Evolutionary conservation across 2,329 filamentous ascomycete genomes (phyloP), one percentile per base, ranked within the genome.

Genomic region (Colletotrichum melonis): DNA sequence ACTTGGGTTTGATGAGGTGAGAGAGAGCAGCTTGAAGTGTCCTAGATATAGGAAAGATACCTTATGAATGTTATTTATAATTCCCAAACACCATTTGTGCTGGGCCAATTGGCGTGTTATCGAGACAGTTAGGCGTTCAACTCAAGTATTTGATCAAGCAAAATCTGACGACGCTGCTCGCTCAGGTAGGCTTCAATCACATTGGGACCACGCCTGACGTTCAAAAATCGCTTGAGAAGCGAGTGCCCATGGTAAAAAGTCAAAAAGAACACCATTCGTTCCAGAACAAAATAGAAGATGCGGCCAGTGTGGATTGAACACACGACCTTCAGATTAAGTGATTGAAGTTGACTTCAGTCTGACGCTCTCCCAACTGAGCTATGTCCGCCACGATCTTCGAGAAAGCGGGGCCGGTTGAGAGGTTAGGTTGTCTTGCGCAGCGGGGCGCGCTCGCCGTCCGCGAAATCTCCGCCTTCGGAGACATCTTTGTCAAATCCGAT

Each of bases 311-410:
- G 67, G 67, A 69, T 69, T 69, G 66, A 69, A 69, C 63, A 65
- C 63, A 65, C 63, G 67, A 69, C 69, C 70, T 73, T 73, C 70
- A 73, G 70, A 73, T 73, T 52, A 30, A 65, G 66, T 60, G 70
- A 69, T n/a, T 69, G 70, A 69, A 73, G 70, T 73, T 73, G 2
- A 73, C 70, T 73, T 73, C 70, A 73, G 66, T 73, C 70, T 73
- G 66, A 73, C 70, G 70, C 70, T 73, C 69, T 73, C 70, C 70
- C 70, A 73, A 73, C 70, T 73, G 70, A 73, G 70, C 70, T 73
- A 73, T 73, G 70, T 73, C 70, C 70, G 66, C 70, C 60, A 55
- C 54, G 4, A 30, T 60, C 42, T 56, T 69, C 60, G 32, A 46
- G 0, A 0, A 2, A 4, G 5, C 0, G 1, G 0, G 0, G 0